Evolutionary conservation across 2,329 filamentous ascomycete genomes (phyloP), one percentile per base, ranked within the genome.

Genomic region (Colletotrichum brevisporum): DNA sequence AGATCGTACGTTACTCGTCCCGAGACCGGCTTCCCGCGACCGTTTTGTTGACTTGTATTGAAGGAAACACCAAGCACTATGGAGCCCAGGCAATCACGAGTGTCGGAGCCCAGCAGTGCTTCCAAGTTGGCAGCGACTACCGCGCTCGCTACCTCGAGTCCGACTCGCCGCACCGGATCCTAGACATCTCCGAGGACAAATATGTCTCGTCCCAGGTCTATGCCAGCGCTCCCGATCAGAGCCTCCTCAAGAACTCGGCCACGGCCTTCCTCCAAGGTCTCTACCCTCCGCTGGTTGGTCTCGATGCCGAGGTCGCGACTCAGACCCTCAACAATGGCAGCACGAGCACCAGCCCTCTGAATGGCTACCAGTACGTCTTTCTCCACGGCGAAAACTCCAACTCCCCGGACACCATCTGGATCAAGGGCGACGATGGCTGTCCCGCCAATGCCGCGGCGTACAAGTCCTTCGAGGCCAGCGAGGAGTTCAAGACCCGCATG

Each of bases 51-150:
- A 12, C 26, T 70, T 21, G 55, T 31, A 5, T 13, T 10, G 3
- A 50, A 80, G 78, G 78, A 4, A 76, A 75, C 36, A 76, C 78
- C 16, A 80, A 80, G 72, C 76, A 77, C 72, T 80, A 80, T 59
- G 75, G 75, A 16, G 71, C 73, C 39, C 77, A 79, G 67, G 60
- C 72, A 12, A 72, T 80, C 56, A 80, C 78, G n/a, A 75, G 71
- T 41, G 76, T 79, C n/a, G 78, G 78, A 5, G 77, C 78, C 26
- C 71, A 76, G 63, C 77, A 80, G 61, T 76, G 76, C 57, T 78
- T 75, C 58, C 67, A 72, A 39, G 74, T 77, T 15, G 78, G 73
- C n/a, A 52, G 55, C 43, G 67, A 71, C 26, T 75, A 73, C 63
- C 71, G 74, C 15, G 47, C 48, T 41, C 73, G 73, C 50, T 75